Conservation (phyloP, 768 basidiomycete genomes). For the Pisolithus tinctorius region DNA sequence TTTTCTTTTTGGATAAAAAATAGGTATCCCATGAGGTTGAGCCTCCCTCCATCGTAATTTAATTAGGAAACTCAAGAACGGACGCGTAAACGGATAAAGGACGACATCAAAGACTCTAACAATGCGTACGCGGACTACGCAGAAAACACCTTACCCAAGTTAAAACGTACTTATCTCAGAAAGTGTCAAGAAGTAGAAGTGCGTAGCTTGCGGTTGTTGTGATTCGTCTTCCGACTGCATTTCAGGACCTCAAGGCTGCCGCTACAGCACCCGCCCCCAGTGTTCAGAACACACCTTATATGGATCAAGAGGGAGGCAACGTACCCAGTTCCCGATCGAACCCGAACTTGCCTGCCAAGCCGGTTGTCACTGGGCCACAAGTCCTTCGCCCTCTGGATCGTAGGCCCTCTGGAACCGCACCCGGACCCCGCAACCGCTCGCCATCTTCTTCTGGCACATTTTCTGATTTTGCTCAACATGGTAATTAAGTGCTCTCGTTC, state of each 20-base stretch:
- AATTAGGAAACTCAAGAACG: slow-evolving; percentile 82
- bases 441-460: slow-evolving; percentile 79
- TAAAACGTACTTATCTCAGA: slow-evolving; percentile 74
- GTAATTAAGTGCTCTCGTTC: slow-evolving; percentile 27
- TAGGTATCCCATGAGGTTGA: not conserved
- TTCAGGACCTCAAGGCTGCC: slow-evolving; percentile 61
- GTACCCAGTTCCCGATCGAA: slow-evolving; percentile 38
- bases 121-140: slow-evolving; percentile 74
- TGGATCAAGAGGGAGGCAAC: slow-evolving; percentile 25
- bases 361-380: slow-evolving; percentile 63
- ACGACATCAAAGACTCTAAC: slow-evolving; percentile 80
- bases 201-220: slow-evolving; percentile 8
- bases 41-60: not conserved
- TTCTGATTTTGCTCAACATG: slow-evolving; percentile 84
- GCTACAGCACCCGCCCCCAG: slow-evolving; percentile 26
- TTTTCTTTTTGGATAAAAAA: not conserved
- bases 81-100: slow-evolving; percentile 86
- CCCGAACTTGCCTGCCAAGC: slow-evolving; percentile 39
- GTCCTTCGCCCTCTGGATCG: slow-evolving; percentile 71
- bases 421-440: slow-evolving; percentile 57
- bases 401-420: slow-evolving; percentile 56
- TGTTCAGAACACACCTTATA: slow-evolving; percentile 25
- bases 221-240: slow-evolving; percentile 6
- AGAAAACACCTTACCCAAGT: slow-evolving; percentile 69
- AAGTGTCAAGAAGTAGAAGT: slow-evolving; percentile 90